Base-by-base conservation (phyloP, 2,329 filamentous ascomycete genomes). In the Sphaceloma murrayae region DNA sequence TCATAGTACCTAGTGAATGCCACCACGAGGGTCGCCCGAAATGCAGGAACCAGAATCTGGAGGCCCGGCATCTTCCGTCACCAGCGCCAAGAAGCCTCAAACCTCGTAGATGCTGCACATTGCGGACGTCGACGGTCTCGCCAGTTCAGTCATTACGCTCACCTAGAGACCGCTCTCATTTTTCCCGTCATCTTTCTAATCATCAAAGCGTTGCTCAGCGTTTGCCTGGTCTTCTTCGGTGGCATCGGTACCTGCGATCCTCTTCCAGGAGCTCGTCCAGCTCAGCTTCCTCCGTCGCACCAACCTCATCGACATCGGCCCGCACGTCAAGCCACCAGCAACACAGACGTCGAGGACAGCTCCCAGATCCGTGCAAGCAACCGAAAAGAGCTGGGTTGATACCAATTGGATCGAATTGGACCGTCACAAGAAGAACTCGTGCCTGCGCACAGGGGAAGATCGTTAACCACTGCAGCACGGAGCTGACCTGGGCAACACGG, bases 401-500 rank as follows among this genome's bases (percentile, higher is more conserved):
- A 40, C 22, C 22, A 29, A 30, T 40, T 40, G 36, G 26, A 18
- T 13, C 26, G 36, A 26, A 29, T 29, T 40, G 36, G 36, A 40
- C 36, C n/a, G 16, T 19, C 24, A 7, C 24, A 13, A 19, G 10
- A 13, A 40, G 14, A 16, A 40, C 36, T 29, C 36, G 36, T 40
- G 36, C 36, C 19, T 19, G 36, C 36, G 24, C 22, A 30, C 16
- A 30, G 26, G 36, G 36, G 36, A 22, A 3, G 19, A 11, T n/a
- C 7, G 22, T 2, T n/a, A 30, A 38, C 45, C 10, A n/a, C 48
- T 46, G 36, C 48, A 46, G 45, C 48, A 42, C 32, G 18, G 21
- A 45, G 42, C 42, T 34, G 42, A 34, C 33, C 40, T 45, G 39
- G 45, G 34, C 29, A 36, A 29, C 40, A 39, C 52, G 55, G 52